Evolutionary conservation across 164 flowering plant species (phyloP), one percentile per base, ranked within the genome.

Genomic region (Chloranthus sessilifolius): DNA sequence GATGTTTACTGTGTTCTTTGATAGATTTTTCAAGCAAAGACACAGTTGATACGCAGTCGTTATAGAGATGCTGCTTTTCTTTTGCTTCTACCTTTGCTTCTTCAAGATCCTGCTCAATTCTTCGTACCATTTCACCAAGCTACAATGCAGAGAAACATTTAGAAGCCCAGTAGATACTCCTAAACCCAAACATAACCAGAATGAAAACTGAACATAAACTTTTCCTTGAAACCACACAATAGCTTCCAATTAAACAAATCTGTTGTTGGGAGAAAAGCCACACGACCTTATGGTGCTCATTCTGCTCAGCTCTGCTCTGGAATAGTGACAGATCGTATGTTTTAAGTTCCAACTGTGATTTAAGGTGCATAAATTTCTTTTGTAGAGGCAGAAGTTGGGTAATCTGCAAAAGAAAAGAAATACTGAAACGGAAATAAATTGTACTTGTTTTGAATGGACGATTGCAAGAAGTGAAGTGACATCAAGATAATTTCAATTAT

Each of bases 231-330:
- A 41, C 41, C 27, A 14, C 6, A 26, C 9, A 14, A 16, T 16
- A 33, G 38, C 7, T 22, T 41, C 31, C 20, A 36, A 22, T 26
- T 21, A 52, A 34, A 23, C 31, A 44, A 20, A 25, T n/a, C 20
- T 36, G 41, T 19, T 43, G 31, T 16, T 17, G 43, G 16, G 28
- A 37, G 35, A n/a, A 29, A 49, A 50, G 38, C 14, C 31, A 47
- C 22, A 42, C 35, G 27, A 87, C 99, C 97, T 89, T 89, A 52
- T 89, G 97, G 56, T 89, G 97, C 74, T 86, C 97, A 74, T 89
- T 87, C 66, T 94, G 95, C 63, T 94, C 88, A 66, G 87, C 96
- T 69, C 97, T 78, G 34, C 66, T 71, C 62, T 81, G 77, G 53
- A 78, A 89, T 25, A 94, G 72, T 19, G 88, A 73, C 42, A 87